Base-by-base conservation (phyloP, 176 grass and related monocot species). In the Musa itinerans region DNA sequence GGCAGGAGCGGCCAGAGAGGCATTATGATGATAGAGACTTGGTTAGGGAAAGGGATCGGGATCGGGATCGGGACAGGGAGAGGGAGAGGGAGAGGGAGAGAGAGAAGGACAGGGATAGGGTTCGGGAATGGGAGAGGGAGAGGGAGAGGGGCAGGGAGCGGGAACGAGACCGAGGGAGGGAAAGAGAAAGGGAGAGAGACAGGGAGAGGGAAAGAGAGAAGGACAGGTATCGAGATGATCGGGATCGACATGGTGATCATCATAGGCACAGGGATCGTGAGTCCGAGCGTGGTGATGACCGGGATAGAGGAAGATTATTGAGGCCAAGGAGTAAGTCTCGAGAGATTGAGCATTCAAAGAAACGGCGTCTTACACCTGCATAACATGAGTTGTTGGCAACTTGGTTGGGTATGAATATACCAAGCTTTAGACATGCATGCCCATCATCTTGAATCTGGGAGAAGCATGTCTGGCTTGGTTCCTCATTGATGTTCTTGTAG, bases 141-240 rank as follows among this genome's bases (percentile, higher is more conserved):
- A 19, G 13, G 48, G 27, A 69, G 66, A 69, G 27, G 16, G 57
- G n/a, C 11, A 69, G 27, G 48, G 66, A 43, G 34, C 13, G 66
- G 14, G 66, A 49, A 92, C 91, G 85, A 87, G 20, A 50, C 88
- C 85, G 64, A 88, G 79, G 23, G 76, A 83, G 68, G 79, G 83
- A 64, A 76, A 83, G 53, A 88, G 88, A 25, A 96, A 91, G 76
- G 92, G 88, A 9, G 81, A 58, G 43, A 86, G 88, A 73, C 88
- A 91, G 12, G 85, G 83, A 7, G 92, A 83, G 52, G 21, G 73
- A 75, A 16, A 75, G 54, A n/a, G 73, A 75, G 5, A 58, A 13
- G 21, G 73, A 83, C 17, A 83, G 65, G 74, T 43, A 84, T 54
- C 29, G 75, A 10, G 73, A 76, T 74, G 81, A 79, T 13, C 71